Conservation (phyloP, 179 eudicot species). For the Nepenthes alata region DNA sequence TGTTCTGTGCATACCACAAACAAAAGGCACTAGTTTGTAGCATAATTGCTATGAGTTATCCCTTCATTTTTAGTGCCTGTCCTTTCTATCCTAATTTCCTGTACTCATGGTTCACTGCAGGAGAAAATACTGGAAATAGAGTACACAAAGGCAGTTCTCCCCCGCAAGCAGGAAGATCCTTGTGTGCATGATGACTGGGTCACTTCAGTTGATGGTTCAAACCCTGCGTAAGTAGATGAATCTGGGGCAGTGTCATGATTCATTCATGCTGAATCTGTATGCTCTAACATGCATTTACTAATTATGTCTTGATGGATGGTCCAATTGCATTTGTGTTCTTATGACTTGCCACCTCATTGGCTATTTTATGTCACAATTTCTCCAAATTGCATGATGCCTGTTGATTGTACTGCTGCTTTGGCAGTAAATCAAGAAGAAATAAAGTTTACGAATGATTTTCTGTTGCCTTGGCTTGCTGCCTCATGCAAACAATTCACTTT, state of each 20-base stretch:
- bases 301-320: neutral
- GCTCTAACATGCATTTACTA: neutral
- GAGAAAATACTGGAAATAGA: constrained; percentile 89
- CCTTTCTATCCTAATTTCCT: neutral
- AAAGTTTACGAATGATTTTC: neutral
- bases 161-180: constrained; percentile 73
- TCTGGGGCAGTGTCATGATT: neutral
- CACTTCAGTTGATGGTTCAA: constrained; percentile 82
- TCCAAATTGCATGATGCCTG: neutral
- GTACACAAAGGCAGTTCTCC: constrained; percentile 74
- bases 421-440: no score
- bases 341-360: no score
- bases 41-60: no score
- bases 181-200: constrained; percentile 94
- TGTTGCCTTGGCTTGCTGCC: neutral
- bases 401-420: neutral
- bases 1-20: no score
- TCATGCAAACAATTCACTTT: no score
- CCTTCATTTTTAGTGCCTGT: neutral
- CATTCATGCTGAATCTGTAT: neutral
- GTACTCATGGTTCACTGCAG: constrained; percentile 23
- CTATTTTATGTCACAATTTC: neutral
- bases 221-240: constrained; percentile 41
- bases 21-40: neutral
- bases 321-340: neutral